Evolutionary conservation across 1,284 basidiomycete genomes (phyloP), one percentile per base, ranked within the genome.

Genomic region (Coniophora puteana): DNA sequence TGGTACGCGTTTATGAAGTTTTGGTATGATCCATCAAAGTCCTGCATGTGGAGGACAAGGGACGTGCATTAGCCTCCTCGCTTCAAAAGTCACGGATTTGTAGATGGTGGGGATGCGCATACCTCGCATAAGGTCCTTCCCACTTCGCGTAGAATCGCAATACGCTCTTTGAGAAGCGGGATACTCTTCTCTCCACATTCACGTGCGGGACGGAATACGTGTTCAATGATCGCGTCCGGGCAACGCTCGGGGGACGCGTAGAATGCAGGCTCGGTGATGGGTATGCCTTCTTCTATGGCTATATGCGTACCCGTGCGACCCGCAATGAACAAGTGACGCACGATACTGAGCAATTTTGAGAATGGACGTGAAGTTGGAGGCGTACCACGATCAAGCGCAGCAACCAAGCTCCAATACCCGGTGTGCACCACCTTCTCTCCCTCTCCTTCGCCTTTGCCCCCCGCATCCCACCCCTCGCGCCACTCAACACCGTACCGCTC

Each of bases 401-500:
- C 88, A 3, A 89, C 78, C 2, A 92, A 66, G 49, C 82, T 83
- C 85, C 86, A 89, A 52, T 92, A 92, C 0, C 89, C 89, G 0
- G 83, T 89, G 58, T 76, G 80, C 13, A 81, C 64, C 30, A 62
- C 68, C 30, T 49, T 67, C 24, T 62, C 59, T 25, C n/a, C n/a
- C n/a, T n/a, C n/a, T n/a, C n/a, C n/a, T n/a, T n/a, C n/a, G n/a
- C n/a, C n/a, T n/a, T n/a, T n/a, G n/a, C n/a, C n/a, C 1, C 71
- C 58, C 10, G 63, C 64, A n/a, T 59, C 57, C 87, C 88, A 89
- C 2, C 78, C 72, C n/a, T 68, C 60, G 31, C 76, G 70, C 87
- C 88, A 92, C 49, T 80, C 72, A 2, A 91, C 78, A 8, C 81
- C 86, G 54, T 80, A 92, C 17, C 84, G 70, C 32, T 76, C 74